phyloP scores from a whole-genome alignment of 2,329 filamentous ascomycete species.

The Calonectria ilicicola region DNA sequence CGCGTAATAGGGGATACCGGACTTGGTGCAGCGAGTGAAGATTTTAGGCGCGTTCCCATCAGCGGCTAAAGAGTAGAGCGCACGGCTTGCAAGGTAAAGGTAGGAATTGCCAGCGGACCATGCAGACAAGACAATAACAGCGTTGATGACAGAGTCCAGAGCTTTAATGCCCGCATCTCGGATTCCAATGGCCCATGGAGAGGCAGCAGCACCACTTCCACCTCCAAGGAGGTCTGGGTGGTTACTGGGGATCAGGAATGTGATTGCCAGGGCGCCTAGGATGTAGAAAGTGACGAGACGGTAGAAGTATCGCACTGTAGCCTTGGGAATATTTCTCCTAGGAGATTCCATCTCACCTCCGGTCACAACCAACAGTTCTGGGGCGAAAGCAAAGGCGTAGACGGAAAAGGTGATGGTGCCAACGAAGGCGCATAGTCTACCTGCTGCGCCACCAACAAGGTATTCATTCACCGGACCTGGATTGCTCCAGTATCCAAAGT shows the following conservation, averaged over 20 bases:
- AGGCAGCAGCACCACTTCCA: slow-evolving; percentile 50
- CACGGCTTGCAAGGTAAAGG: slow-evolving; percentile 60
- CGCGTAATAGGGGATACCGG: slow-evolving; percentile 40
- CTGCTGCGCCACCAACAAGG: slow-evolving; percentile 50
- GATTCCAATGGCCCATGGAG: slow-evolving; percentile 69
- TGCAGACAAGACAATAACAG: slow-evolving; percentile 66
- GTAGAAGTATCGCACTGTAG: slow-evolving; percentile 23
- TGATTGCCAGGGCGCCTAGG: slow-evolving; percentile 19
- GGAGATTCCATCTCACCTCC: slow-evolving; percentile 52
- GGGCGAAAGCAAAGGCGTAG: slow-evolving; percentile 53
- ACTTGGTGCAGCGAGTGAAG: slow-evolving; percentile 38
- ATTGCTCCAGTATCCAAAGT: slow-evolving; percentile 58
- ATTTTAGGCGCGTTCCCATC: slow-evolving; percentile 55
- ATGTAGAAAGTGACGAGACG: slow-evolving; percentile 26
- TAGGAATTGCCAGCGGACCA: slow-evolving; percentile 68
- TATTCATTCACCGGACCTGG: slow-evolving; percentile 52
- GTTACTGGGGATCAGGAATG: slow-evolving; percentile 13
- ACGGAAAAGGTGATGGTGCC: slow-evolving; percentile 58
- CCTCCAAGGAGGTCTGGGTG: slow-evolving; percentile 1
- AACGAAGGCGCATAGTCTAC: slow-evolving; percentile 57
- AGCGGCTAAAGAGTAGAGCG: slow-evolving; percentile 58
- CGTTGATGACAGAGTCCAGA: slow-evolving; percentile 63
- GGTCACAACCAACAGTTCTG: slow-evolving; percentile 45
- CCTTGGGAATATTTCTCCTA: slow-evolving; percentile 46
- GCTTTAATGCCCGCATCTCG: slow-evolving; percentile 55